Conservation (phyloP, 2,329 filamentous ascomycete species). For the Cladosporium sp. region DNA sequence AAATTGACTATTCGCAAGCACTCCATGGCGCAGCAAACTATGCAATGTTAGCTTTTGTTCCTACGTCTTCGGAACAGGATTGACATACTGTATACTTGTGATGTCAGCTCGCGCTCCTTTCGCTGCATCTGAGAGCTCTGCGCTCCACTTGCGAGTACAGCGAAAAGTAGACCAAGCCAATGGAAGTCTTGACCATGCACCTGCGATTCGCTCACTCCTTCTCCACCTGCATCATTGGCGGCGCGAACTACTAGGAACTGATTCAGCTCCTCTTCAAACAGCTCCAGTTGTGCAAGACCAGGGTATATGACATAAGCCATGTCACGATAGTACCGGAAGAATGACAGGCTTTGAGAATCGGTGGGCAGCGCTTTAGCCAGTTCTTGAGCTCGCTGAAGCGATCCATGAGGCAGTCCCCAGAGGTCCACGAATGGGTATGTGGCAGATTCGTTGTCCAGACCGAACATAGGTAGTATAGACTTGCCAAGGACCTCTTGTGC, state of each 20-base stretch:
- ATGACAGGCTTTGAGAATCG: constrained; percentile 55
- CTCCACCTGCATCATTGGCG: constrained; percentile 35
- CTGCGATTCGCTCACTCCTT: constrained; percentile 49
- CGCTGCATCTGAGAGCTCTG: constrained; percentile 56
- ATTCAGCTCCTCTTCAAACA: constrained; percentile 53
- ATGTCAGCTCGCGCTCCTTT: constrained; percentile 59
- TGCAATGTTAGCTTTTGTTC: constrained; percentile 26
- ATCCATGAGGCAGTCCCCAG: constrained; percentile 58
- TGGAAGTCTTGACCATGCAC: constrained; percentile 57
- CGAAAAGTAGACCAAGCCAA: constrained; percentile 58
- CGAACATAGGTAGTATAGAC: constrained; percentile 59
- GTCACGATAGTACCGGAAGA: constrained; percentile 56
- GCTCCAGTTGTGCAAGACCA: constrained; percentile 53
- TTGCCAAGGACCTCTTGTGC: constrained; percentile 57
- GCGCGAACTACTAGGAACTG: constrained; percentile 51
- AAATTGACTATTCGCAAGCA: constrained; percentile 62
- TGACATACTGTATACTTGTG: constrained; percentile 56
- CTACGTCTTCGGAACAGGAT: neutral
- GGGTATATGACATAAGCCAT: constrained; percentile 58
- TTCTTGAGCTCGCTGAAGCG: constrained; percentile 53
- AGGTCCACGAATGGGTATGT: constrained; percentile 64
- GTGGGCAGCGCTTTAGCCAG: constrained; percentile 56
- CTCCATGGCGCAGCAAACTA: constrained; percentile 62
- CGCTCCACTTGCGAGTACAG: constrained; percentile 59
- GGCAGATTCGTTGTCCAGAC: constrained; percentile 60